These are phyloP conservation scores for Microstegium vimineum DNA, from an alignment of 176 grass and related monocot species.

Conservation along the genomic window DNA sequence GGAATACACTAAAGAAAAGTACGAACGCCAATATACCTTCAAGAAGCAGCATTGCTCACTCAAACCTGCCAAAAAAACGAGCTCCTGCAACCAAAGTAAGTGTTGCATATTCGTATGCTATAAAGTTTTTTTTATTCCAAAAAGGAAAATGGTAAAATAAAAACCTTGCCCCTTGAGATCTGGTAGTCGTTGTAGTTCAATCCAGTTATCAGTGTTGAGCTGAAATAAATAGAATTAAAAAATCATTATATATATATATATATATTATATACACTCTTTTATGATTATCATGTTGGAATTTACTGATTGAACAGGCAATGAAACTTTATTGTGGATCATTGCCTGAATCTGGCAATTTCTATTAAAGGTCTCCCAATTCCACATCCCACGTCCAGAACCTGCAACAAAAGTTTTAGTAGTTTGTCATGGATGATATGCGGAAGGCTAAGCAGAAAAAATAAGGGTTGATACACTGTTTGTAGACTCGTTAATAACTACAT, in stretches of 20 bases:
- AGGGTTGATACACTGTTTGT: background rate
- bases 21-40: conserved; percentile 30
- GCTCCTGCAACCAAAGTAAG: conserved; percentile 32
- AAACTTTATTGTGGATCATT: background rate
- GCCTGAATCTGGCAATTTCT: conserved; percentile 84
- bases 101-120: background rate
- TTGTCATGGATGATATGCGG: background rate
- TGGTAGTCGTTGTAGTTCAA: conserved; percentile 71
- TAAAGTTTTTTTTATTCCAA: background rate
- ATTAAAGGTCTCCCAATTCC: conserved; percentile 79
- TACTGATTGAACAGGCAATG: background rate
- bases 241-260: too few species aligned
- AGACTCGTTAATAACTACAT: background rate
- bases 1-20: background rate
- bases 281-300: background rate
- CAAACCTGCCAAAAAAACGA: conserved; percentile 42
- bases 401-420: background rate
- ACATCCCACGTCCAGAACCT: conserved; percentile 77
- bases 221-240: background rate
- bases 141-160: background rate
- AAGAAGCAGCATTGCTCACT: conserved; percentile 49
- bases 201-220: conserved; percentile 51
- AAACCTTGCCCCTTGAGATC: conserved; percentile 62
- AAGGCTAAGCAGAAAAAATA: background rate
- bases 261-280: too few species aligned